Percentiles rank a stretch among this genome's conserved stretches.
Evolutionary conservation across 345 rosid species (phyloP).

Genomic region (Citropsis articulata): DNA sequence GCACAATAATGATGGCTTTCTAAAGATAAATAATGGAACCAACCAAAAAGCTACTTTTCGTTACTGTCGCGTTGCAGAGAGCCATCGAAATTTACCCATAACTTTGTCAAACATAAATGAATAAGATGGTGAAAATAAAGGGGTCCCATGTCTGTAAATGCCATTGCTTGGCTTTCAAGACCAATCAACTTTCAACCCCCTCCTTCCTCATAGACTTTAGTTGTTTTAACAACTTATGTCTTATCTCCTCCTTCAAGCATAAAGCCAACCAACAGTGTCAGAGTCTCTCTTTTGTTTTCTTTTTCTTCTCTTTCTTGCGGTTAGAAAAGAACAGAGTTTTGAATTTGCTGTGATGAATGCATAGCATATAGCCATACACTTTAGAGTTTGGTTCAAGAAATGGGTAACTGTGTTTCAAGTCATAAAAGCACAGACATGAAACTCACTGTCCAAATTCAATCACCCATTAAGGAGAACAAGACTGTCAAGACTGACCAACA

Average conservation of each 20-base stretch:
- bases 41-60: constrained; percentile 16
- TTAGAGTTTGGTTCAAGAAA: constrained; percentile 13
- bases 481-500: constrained; percentile 10
- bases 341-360: not conserved
- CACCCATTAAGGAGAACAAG: constrained; percentile 26
- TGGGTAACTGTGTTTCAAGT: constrained; percentile 47
- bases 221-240: constrained; percentile 16
- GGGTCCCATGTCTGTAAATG: constrained; percentile 39
- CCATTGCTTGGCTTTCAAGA: constrained; percentile 65
- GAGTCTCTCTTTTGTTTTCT: not conserved
- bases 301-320: constrained; percentile 6
- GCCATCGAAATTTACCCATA: not conserved
- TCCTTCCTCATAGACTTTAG: constrained; percentile 10
- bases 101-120: constrained; percentile 2
- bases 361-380: not conserved
- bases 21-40: constrained; percentile 10
- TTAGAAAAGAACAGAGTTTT: not conserved
- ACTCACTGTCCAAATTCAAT: constrained; percentile 26
- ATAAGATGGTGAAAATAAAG: not conserved
- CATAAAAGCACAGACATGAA: constrained; percentile 24
- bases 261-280: constrained; percentile 5
- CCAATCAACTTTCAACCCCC: constrained; percentile 37
- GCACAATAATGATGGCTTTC: not conserved
- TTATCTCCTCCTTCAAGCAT: constrained; percentile 21
- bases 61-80: constrained; percentile 1